These are phyloP conservation scores for Dendrobium chrysotoxum DNA, from an alignment of 106 monocot genomes.

Conservation along the genomic window DNA sequence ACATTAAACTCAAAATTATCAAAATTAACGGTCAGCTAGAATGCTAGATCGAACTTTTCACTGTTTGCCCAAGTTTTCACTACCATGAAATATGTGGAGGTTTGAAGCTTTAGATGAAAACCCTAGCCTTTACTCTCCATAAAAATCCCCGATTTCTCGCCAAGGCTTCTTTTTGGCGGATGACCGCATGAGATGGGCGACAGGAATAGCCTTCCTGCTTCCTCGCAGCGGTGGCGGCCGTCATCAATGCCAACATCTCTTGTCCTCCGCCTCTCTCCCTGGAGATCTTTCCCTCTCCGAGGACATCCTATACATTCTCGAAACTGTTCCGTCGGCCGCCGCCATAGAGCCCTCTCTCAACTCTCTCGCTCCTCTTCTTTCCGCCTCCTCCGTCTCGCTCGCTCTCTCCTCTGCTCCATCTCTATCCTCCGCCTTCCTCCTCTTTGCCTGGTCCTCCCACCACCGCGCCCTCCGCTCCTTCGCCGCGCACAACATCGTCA, in stretches of 20 bases:
- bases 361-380: conserved; percentile 34
- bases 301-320: conserved; percentile 54
- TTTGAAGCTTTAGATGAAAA: too few relatives aligned
- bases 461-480: conserved; percentile 33
- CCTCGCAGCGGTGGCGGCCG: background rate
- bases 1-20: too few relatives aligned
- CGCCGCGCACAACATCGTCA: conserved; percentile 31
- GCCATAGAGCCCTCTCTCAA: conserved; percentile 38
- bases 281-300: conserved; percentile 26
- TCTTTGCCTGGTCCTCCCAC: conserved; percentile 54
- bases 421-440: conserved; percentile 29
- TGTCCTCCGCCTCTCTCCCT: conserved; percentile 13
- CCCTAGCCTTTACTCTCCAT: background rate
- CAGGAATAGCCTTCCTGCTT: background rate
- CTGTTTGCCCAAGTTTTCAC: too few relatives aligned
- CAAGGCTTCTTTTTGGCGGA: background rate
- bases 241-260: background rate
- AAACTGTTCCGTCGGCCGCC: conserved; percentile 19
- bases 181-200: conserved; percentile 41
- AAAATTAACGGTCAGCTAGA: too few relatives aligned
- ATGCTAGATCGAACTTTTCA: too few relatives aligned
- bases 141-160: too few relatives aligned
- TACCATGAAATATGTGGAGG: too few relatives aligned
- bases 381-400: conserved; percentile 39
- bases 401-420: conserved; percentile 12